These are phyloP conservation scores for Pichia insulana DNA, from an alignment of 805 yeast genomes.

Conservation along the genomic window DNA sequence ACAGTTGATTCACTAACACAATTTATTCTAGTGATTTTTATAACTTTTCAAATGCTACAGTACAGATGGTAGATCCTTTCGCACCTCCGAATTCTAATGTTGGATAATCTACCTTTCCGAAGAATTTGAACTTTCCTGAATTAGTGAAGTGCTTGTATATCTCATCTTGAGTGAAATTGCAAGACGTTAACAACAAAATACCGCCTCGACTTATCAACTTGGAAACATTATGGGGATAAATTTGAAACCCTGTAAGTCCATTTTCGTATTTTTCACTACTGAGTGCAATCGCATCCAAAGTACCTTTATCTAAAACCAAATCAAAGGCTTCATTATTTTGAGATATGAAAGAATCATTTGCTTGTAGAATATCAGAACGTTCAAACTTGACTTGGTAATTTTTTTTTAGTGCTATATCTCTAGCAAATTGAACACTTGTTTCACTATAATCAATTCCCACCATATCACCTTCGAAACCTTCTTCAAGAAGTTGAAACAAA, in stretches of 20 bases:
- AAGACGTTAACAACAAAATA: constrained; percentile 74
- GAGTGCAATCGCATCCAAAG: constrained; percentile 92
- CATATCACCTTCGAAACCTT: constrained; percentile 41
- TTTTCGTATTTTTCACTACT: constrained; percentile 48
- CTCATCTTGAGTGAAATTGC: constrained; percentile 86
- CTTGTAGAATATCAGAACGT: constrained; percentile 59
- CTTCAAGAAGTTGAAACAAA: constrained; percentile 58
- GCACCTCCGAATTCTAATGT: constrained; percentile 83
- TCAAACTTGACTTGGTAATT: constrained; percentile 38
- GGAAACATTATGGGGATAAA: constrained; percentile 54
- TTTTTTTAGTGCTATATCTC: constrained; percentile 40
- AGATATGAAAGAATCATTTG: constrained; percentile 27
- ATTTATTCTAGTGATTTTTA: not conserved
- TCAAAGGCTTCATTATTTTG: constrained; percentile 41
- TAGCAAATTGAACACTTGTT: constrained; percentile 71
- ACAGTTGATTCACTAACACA: constrained; percentile 1
- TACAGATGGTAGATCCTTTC: constrained; percentile 81
- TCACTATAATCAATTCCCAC: constrained; percentile 84
- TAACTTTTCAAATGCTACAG: constrained; percentile 60
- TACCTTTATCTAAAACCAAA: constrained; percentile 85
- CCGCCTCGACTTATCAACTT: constrained; percentile 47
- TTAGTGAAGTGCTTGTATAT: constrained; percentile 44
- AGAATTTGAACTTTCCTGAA: constrained; percentile 38
- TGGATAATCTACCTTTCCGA: constrained; percentile 70
- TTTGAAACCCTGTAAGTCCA: constrained; percentile 40